Conservation (phyloP, 768 basidiomycete genomes). For the Infundibulicybe gibba region DNA sequence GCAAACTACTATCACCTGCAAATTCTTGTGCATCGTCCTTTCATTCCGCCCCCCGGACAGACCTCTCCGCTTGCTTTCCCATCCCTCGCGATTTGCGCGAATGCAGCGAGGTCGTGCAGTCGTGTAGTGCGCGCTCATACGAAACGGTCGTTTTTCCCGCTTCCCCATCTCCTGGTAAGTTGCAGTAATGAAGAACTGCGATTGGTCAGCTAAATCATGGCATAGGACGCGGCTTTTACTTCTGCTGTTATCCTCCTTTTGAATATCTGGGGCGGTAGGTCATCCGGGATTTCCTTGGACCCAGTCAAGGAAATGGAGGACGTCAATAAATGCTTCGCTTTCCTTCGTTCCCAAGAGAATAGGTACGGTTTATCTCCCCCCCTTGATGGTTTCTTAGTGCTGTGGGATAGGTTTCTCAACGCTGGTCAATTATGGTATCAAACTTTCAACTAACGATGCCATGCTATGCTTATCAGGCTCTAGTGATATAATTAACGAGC, state of each 20-base stretch:
- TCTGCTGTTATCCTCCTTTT: conserved; percentile 56
- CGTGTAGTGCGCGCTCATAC: conserved; percentile 62
- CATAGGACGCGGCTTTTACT: conserved; percentile 29
- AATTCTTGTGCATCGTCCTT: conserved; percentile 76
- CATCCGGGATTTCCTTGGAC: conserved; percentile 41
- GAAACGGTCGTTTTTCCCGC: conserved; percentile 25
- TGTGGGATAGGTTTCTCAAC: background rate
- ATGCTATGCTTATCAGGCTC: no score
- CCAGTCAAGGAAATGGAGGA: conserved; percentile 52
- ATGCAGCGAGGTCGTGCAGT: conserved; percentile 72
- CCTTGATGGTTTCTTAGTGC: background rate
- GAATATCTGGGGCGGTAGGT: conserved; percentile 61
- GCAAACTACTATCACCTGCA: conserved; percentile 47
- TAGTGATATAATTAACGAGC: no score
- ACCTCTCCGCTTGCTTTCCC: conserved; percentile 39
- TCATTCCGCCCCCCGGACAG: conserved; percentile 64
- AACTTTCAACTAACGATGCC: no score
- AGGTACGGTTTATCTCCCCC: background rate
- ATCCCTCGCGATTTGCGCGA: conserved; percentile 80
- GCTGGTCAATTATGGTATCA: background rate
- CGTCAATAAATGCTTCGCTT: conserved; percentile 50
- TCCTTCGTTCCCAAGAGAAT: background rate
- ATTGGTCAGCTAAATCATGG: conserved; percentile 2
- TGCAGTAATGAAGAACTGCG: background rate
- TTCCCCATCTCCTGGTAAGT: conserved; percentile 33